Conservation (phyloP, 768 basidiomycete genomes). For the Phlebiopsis gigantea region DNA sequence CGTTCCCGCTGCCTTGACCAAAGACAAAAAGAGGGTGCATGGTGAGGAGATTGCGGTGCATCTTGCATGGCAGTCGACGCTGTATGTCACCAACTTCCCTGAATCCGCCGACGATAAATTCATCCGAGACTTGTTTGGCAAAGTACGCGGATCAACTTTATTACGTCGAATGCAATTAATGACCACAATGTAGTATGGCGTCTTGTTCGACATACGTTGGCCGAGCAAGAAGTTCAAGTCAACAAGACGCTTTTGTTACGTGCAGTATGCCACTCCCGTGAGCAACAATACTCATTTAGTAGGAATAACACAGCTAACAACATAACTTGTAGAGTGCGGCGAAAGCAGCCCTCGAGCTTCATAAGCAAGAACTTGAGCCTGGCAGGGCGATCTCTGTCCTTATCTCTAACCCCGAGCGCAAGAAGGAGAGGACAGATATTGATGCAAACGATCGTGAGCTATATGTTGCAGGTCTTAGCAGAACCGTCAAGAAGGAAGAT, state of each 20-base stretch:
- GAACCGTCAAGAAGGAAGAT: conserved; percentile 71
- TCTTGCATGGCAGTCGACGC: conserved; percentile 88
- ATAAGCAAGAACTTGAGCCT: conserved; percentile 70
- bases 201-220: conserved; percentile 93
- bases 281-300: conserved; percentile 21
- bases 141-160: conserved; percentile 40
- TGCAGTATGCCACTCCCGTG: conserved; percentile 86
- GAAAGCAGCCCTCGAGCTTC: conserved; percentile 69
- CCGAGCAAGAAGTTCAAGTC: conserved; percentile 96
- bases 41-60: conserved; percentile 79
- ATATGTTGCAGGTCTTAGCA: conserved; percentile 83
- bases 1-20: conserved; percentile 83
- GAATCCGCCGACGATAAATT: conserved; percentile 73
- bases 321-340: conserved; percentile 52
- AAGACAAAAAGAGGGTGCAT: conserved; percentile 86
- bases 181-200: conserved; percentile 60
- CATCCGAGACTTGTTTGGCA: conserved; percentile 71
- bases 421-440: conserved; percentile 85
- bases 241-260: conserved; percentile 88
- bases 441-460: conserved; percentile 80
- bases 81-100: conserved; percentile 96
- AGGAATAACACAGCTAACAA: not conserved
- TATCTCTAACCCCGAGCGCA: conserved; percentile 87
- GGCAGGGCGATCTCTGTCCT: conserved; percentile 68
- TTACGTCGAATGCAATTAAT: not conserved